Conservation (phyloP, 2,329 filamentous ascomycete species). For the Bipolaris gigantea region DNA sequence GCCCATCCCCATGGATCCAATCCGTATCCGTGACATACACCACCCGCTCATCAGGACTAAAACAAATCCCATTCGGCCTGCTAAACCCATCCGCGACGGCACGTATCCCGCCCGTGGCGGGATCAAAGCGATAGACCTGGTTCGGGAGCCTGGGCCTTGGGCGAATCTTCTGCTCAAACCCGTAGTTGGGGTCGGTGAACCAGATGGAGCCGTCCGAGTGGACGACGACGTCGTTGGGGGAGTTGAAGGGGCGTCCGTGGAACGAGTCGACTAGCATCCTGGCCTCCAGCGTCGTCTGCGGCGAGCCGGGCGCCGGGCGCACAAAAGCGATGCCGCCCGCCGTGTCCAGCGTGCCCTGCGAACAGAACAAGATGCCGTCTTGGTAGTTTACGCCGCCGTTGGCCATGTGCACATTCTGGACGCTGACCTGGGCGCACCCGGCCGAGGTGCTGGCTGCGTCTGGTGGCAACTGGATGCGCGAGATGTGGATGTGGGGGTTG, state of each 20-base stretch:
- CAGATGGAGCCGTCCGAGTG: conserved; percentile 48
- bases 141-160: conserved; percentile 27
- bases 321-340: conserved; percentile 38
- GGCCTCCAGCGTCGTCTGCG: no score
- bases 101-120: conserved; percentile 38
- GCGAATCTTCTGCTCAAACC: conserved; percentile 26
- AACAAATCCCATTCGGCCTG: conserved; percentile 49
- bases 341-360: conserved; percentile 34
- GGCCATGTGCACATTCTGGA: conserved; percentile 15
- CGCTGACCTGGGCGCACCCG: conserved; percentile 10
- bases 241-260: conserved; percentile 49
- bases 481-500: conserved; percentile 23
- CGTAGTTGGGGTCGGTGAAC: conserved; percentile 50
- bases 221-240: conserved; percentile 46
- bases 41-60: conserved; percentile 45
- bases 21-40: conserved; percentile 50
- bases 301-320: no score
- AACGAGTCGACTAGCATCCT: conserved; percentile 45
- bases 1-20: conserved; percentile 24
- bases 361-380: conserved; percentile 38
- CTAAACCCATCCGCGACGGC: conserved; percentile 46
- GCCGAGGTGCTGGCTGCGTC: not conserved
- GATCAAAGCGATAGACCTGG: conserved; percentile 46
- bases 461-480: conserved; percentile 16
- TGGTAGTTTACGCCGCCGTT: conserved; percentile 39